Base-by-base conservation (phyloP, 1,284 basidiomycete species). In the Ustanciosporium gigantosporum region DNA sequence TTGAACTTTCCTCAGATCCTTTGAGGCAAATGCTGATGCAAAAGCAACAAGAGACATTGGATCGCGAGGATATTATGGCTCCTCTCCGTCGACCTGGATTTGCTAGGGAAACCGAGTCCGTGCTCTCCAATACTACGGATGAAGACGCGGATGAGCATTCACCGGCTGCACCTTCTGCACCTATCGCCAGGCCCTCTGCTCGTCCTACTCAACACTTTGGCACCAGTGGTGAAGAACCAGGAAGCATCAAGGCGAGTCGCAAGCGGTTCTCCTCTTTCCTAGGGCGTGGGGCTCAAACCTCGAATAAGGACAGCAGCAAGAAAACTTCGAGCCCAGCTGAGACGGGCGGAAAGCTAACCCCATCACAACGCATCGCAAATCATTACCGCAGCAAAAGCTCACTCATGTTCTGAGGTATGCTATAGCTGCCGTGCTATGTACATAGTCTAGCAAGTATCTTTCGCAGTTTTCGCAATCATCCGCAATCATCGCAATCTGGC, bases 51-150 rank as follows among this genome's bases (percentile, higher is more conserved):
- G 35, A 45, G 9, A 23, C 36, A 8, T 41, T 31, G 13, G 59
- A 62, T 23, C 34, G 51, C 4, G 59, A 62, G 24, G 43, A 62
- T 16, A 36, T 38, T 37, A 62, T 62, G 59, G 40, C 48, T 25
- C 47, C 52, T 21, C 14, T 62, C 31, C 59, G 52, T 17, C 47
- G 52, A 13, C 59, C 59, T 17, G 59, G 59, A 1, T 62, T 62
- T 37, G 42, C 48, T 0, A 36, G 52, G 29, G 52, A 62, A 4
- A 22, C 41, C 14, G 59, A 62, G 20, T 62, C 59, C n/a, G 35
- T 62, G 13, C 44, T 62, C 1, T 62, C 59, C 2, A 52, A 62
- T 29, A 62, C 59, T 3, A 62, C 59, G 1, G 59, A 62, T 29
- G 59, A 62, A 42, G 59, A 62, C 23, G n/a, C n/a, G n/a, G 59